Percentiles rank a stretch among this genome's conserved stretches.
These are phyloP conservation scores for Penicillium samsonianum DNA, from an alignment of 495 filamentous ascomycete species.

Conservation along the genomic window DNA sequence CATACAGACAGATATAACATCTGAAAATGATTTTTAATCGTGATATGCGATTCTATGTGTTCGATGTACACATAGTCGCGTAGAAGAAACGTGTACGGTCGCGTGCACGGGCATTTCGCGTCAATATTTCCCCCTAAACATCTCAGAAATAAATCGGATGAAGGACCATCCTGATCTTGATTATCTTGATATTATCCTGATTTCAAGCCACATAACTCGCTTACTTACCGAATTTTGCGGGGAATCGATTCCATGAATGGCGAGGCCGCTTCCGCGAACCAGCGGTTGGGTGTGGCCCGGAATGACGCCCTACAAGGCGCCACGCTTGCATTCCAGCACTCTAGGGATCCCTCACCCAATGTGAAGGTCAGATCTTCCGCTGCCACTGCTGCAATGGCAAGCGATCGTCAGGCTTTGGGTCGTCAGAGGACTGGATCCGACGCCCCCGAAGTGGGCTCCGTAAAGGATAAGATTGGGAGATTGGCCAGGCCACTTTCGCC, in stretches of 20 bases:
- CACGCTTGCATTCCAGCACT: conserved; percentile 37
- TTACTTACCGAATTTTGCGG: background rate
- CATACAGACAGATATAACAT: background rate
- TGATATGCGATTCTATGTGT: background rate
- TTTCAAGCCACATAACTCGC: background rate
- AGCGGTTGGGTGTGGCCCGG: conserved; percentile 30
- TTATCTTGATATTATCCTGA: background rate
- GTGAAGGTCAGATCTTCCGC: conserved; percentile 19
- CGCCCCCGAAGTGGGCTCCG: conserved; percentile 41
- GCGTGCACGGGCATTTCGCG: background rate
- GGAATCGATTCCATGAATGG: conserved; percentile 36
- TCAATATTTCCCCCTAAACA: background rate
- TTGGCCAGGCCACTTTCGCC: conserved; percentile 27
- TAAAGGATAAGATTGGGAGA: conserved; percentile 45
- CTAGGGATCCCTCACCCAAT: conserved; percentile 21
- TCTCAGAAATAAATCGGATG: background rate
- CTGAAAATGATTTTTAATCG: background rate
- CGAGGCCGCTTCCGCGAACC: conserved; percentile 37
- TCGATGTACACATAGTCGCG: background rate
- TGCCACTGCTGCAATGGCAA: conserved; percentile 21
- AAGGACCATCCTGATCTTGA: background rate
- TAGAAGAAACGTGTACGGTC: conserved; percentile 3
- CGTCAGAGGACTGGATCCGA: conserved; percentile 24
- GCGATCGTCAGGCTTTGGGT: conserved; percentile 21
- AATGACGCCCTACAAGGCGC: conserved; percentile 42